Base-by-base conservation (phyloP, 1,284 basidiomycete species). In the Microbotryum intermedium region DNA sequence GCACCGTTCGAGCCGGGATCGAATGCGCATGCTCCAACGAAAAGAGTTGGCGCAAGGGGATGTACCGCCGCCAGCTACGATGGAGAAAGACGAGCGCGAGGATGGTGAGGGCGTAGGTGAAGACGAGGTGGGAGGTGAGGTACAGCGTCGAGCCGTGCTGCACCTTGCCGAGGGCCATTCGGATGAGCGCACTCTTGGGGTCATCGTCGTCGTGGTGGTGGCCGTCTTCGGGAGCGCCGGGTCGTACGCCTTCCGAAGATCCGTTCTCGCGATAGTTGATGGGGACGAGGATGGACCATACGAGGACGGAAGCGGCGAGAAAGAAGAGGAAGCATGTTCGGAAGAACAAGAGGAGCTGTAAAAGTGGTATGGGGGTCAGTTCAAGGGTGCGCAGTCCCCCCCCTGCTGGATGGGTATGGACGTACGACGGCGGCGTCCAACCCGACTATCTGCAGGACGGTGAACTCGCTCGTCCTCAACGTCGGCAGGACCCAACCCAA, bases 401-500 rank as follows among this genome's bases (percentile, higher is more conserved):
- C 13, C 13, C 9, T 16, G 11, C 11, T 39, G 11, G 18, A 39
- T 10, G 16, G 51, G 62, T 57, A 47, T 46, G 4, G 39, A 75
- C 80, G 64, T 67, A 85, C 90, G 69, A 97, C 91, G 6, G 91
- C 91, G 45, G 92, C 94, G 75, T 98, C 94, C 52, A 98, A 77
- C 0, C 94, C 94, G 13, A 97, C 93, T 46, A 94, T 93, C 73
- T 97, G 93, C 0, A 97, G 79, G n/a, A 97, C 85, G 4, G 89
- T 88, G 70, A 88, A 90, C 72, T 97, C 94, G 48, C 89, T 90
- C 0, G 88, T 90, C 59, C 82, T 80, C 58, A 97, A 80, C 0
- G 93, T 97, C 1, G 94, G 94, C 65, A 91, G 74, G 65, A 97
- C 88, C 94, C 94, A 98, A 23, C 90, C 90, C 75, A 97, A 91